Conservation (phyloP, 75 land plant species). For the Picea glauca region DNA sequence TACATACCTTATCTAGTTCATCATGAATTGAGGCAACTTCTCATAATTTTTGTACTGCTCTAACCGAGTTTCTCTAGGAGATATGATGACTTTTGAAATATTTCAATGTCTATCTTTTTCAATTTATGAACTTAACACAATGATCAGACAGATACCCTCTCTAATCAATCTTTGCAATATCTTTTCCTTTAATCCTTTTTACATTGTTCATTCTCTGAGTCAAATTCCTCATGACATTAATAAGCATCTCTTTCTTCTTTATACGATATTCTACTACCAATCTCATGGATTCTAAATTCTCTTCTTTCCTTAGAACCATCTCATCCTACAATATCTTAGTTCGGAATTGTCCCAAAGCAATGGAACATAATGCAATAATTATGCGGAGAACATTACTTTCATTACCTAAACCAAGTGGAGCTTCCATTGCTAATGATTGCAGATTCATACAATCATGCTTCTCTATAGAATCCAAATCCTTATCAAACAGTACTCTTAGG, state of each 20-base stretch:
- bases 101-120: too few species aligned
- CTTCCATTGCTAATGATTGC: conserved; percentile 43
- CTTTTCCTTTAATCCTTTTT: neutral
- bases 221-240: conserved; percentile 61
- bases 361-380: conserved; percentile 60
- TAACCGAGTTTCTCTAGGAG: too few species aligned
- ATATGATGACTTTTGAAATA: too few species aligned
- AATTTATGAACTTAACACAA: too few species aligned
- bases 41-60: too few species aligned
- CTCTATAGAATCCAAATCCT: conserved; percentile 28
- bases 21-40: too few species aligned
- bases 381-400: conserved; percentile 66
- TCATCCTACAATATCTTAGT: conserved; percentile 79
- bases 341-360: conserved; percentile 72
- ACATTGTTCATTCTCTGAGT: conserved; percentile 28
- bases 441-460: conserved; percentile 29
- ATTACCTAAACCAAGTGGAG: conserved; percentile 57
- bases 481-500: conserved; percentile 62
- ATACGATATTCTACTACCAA: conserved; percentile 68
- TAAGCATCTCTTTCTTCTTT: conserved; percentile 65
- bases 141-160: too few species aligned
- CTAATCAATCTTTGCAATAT: too few species aligned
- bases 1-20: too few species aligned
- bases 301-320: conserved; percentile 23
- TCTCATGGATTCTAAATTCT: conserved; percentile 28